A percentile compares a stretch with the other conserved stretches of the same genome.
Evolutionary conservation across 768 basidiomycete genomes (phyloP).

Genomic region (Boletus speciosus): DNA sequence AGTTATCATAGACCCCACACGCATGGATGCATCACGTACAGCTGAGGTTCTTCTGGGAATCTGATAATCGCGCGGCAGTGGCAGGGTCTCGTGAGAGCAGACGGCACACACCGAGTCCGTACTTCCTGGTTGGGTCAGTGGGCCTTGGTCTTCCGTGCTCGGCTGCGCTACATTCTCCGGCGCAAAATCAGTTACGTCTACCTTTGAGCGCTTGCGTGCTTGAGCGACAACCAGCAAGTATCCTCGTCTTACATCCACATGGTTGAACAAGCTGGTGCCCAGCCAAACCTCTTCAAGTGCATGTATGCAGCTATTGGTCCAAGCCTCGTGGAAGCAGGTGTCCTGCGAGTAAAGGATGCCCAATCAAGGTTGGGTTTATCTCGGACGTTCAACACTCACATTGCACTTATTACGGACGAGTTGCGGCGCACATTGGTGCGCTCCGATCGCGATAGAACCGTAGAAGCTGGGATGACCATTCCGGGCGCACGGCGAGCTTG

Average conservation of each 20-base stretch:
- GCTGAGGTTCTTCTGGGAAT: neutral
- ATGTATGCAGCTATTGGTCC: neutral
- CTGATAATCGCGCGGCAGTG: neutral
- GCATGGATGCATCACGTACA: conserved; percentile 16
- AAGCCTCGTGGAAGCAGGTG: neutral
- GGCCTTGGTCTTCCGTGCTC: conserved; percentile 1
- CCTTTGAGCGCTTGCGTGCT: neutral
- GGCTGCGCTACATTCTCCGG: neutral
- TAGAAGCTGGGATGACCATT: neutral
- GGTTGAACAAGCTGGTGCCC: neutral
- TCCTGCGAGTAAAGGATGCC: neutral
- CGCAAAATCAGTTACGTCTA: neutral
- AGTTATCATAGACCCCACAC: neutral
- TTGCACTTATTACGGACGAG: neutral
- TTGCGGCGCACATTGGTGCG: neutral
- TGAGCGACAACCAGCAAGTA: neutral
- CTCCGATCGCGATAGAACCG: neutral
- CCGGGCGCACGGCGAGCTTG: neutral
- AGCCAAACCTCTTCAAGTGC: neutral
- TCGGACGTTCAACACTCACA: conserved; percentile 1
- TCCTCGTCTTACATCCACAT: neutral
- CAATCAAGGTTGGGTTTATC: neutral
- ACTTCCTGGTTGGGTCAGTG: neutral
- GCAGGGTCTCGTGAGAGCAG: conserved; percentile 9
- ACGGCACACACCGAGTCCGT: neutral